Evolutionary conservation across 805 yeast genomes (phyloP).

Genomic region (Nakazawaea ishiwadae): DNA sequence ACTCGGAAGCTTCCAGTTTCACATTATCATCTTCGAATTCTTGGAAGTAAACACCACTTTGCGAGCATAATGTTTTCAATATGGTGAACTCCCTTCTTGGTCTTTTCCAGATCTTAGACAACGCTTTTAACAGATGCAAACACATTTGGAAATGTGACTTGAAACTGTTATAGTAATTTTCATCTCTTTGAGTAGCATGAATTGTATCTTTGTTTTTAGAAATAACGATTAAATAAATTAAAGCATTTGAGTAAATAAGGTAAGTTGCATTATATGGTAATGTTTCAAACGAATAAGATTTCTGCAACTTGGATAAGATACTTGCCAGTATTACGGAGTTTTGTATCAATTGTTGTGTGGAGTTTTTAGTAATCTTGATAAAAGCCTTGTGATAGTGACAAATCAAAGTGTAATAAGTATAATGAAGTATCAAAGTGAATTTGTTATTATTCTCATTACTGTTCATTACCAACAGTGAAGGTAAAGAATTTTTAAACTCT

Average conservation of each 20-base stretch:
- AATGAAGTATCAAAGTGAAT: conserved; percentile 18
- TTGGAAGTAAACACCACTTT: conserved; percentile 4
- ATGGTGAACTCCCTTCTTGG: conserved; percentile 3
- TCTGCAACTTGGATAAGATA: neutral
- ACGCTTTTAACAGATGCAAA: conserved; percentile 3
- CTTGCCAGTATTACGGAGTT: conserved; percentile 1
- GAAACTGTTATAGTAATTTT: neutral
- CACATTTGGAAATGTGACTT: neutral
- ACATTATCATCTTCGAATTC: neutral
- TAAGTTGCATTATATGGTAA: conserved; percentile 6
- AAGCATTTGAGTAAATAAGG: conserved; percentile 8
- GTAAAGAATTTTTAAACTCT: conserved; percentile 21
- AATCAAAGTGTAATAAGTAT: conserved; percentile 18
- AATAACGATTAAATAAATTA: conserved; percentile 6
- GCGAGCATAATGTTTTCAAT: neutral
- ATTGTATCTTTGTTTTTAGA: neutral
- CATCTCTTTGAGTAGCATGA: neutral
- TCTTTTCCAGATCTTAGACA: conserved; percentile 10
- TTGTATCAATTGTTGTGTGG: neutral
- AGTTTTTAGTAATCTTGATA: conserved; percentile 2
- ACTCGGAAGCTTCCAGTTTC: too few species aligned
- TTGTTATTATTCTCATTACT: conserved; percentile 6
- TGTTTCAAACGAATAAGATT: neutral
- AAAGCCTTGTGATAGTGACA: conserved; percentile 6
- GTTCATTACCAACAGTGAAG: conserved; percentile 14